A percentile compares a stretch with the other conserved stretches of the same genome.
Conservation (phyloP, 352 stramenopile genomes). For the Plasmopara muralis region DNA sequence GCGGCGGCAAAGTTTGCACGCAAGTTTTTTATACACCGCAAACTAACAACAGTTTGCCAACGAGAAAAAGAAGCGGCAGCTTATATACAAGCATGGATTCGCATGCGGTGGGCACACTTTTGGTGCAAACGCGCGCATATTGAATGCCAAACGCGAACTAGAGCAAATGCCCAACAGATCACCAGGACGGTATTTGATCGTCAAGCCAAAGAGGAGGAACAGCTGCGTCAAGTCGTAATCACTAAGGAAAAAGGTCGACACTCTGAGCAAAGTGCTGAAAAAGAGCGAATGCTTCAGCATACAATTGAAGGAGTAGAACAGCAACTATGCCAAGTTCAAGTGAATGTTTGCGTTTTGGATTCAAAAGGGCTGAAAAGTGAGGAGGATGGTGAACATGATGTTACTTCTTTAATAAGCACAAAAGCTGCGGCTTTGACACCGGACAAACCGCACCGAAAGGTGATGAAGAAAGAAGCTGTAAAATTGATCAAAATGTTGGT, state of each 20-base stretch:
- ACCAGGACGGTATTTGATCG: too few species aligned
- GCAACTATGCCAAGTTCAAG: too few species aligned
- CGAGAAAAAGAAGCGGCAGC: constrained; percentile 10
- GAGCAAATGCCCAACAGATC: too few species aligned
- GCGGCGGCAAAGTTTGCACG: constrained; percentile 10
- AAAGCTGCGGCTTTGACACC: background rate
- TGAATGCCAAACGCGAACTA: constrained; percentile 3
- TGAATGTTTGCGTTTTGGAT: too few species aligned
- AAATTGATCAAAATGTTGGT: constrained; percentile 35
- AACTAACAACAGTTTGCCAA: constrained; percentile 10
- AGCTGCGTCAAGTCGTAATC: too few species aligned
- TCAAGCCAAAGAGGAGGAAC: too few species aligned
- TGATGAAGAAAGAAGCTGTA: constrained; percentile 47
- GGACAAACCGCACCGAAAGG: constrained; percentile 24
- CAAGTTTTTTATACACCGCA: constrained; percentile 21
- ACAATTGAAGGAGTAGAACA: too few species aligned
- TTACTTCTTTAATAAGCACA: background rate
- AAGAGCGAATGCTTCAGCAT: too few species aligned
- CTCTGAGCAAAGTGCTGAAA: too few species aligned
- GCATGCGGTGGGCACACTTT: constrained; percentile 20
- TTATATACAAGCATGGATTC: constrained; percentile 26
- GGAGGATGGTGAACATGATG: too few species aligned
- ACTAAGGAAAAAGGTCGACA: too few species aligned
- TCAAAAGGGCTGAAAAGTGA: too few species aligned
- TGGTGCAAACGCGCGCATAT: constrained; percentile 18